Evolutionary conservation across 495 filamentous ascomycete genomes (phyloP), one percentile per base, ranked within the genome.

Genomic region (Daldinia bambusicola): DNA sequence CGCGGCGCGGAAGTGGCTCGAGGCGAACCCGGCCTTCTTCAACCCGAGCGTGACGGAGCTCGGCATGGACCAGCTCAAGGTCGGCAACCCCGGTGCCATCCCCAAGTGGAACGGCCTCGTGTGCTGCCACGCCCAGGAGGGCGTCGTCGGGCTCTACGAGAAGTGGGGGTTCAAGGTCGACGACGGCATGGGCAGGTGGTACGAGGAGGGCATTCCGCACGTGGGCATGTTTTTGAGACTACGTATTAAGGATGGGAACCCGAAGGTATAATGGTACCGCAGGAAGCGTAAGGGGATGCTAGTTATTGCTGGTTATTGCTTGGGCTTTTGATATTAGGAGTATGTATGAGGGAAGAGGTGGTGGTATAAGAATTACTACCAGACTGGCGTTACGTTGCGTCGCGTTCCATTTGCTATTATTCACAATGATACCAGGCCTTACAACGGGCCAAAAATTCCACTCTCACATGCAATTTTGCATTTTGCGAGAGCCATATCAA

Each of bases 161-260:
- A 80, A 80, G 59, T 82, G 88, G 77, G 93, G 93, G 0, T 98
- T 97, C 74, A 75, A 78, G 69, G 76, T 84, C 7, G 93, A 97
- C 80, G 82, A 88, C 75, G 79, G 76, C 7, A 86, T 95, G 88
- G 92, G 92, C 0, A 80, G 69, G 68, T 98, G 94, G 92, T 80
- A 82, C 41, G 94, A 97, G 81, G 93, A 96, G 69, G 93, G 92
- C 20, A 93, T 97, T 70, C 83, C 85, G 72, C 94, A 97, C 85
- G 86, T 94, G 32, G 93, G 90, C 13, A 95, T 97, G 93, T 95
- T 84, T 61, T 63, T 69, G 48, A 76, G 84, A 14, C 57, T 84
- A 4, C 66, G 70, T 1, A 57, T 79, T 26, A 67, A 70, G 41
- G 16, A 52, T 4, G 37, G 4, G 30, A 41, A 31, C 55, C 74